A percentile compares a stretch with the other conserved stretches of the same genome.
phyloP scores from a whole-genome alignment of 805 yeast genomes.

The Yarrowia deformans region DNA sequence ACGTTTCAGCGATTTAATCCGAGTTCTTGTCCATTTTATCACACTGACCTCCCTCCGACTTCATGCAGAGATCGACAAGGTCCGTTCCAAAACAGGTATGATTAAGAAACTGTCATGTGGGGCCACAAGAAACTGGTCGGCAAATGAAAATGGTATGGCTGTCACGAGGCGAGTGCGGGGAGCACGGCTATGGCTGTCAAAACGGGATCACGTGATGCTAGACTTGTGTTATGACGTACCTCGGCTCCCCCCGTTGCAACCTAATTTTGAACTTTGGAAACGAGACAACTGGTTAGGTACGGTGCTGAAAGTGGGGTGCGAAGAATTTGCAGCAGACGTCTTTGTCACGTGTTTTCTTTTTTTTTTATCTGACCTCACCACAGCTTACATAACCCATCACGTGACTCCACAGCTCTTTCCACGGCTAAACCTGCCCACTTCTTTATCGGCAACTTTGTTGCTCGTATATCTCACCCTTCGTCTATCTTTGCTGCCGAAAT shows the following conservation, averaged over 20 bases:
- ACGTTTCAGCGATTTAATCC: too few relatives aligned
- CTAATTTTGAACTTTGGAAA: not conserved
- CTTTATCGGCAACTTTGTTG: too few relatives aligned
- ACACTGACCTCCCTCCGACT: not conserved
- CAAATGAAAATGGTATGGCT: not conserved
- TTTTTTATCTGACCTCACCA: not conserved
- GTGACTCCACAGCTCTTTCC: not conserved
- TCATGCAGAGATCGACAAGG: constrained; percentile 8
- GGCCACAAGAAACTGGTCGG: not conserved
- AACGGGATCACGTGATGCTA: not conserved
- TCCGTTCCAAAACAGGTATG: not conserved
- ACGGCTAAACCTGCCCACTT: not conserved
- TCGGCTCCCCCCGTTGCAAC: constrained; percentile 1
- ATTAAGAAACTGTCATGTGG: not conserved
- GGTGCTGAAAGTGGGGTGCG: not conserved
- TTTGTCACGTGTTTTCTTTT: not conserved
- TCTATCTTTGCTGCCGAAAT: not conserved
- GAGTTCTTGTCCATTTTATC: too few relatives aligned
- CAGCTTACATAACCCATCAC: not conserved
- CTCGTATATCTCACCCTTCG: not conserved
- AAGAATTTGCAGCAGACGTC: not conserved
- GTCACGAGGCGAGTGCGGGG: not conserved
- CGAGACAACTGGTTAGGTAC: not conserved
- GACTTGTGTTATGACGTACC: not conserved
- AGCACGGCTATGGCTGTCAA: not conserved